Percentiles rank a stretch among this genome's conserved stretches.
phyloP scores from a whole-genome alignment of 176 grass and related monocot species.

The Zoysia japonica region DNA sequence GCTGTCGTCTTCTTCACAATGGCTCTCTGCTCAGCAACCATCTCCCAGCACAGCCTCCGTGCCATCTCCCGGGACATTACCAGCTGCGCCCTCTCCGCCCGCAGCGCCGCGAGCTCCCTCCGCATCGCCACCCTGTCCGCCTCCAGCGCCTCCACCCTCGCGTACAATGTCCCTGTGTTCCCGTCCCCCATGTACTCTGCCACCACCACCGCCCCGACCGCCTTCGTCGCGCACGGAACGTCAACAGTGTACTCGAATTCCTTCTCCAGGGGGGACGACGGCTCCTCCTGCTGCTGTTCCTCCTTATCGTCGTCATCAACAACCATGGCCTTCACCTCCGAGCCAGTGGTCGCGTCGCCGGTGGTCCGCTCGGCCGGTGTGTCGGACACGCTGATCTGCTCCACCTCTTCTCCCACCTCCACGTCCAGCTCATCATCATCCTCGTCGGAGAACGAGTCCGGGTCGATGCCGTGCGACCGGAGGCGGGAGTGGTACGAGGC shows the following conservation, averaged over 20 bases:
- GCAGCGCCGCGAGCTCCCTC: conserved; percentile 59
- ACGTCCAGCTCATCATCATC: conserved; percentile 38
- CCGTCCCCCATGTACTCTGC: conserved; percentile 31
- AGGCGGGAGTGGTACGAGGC: conserved; percentile 60
- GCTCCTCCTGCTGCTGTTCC: background rate
- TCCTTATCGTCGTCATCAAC: background rate
- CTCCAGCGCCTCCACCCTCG: conserved; percentile 76
- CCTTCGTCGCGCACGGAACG: conserved; percentile 45
- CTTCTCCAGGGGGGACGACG: conserved; percentile 25
- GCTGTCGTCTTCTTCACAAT: conserved; percentile 38
- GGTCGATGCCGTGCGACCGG: conserved; percentile 68
- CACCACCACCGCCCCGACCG: conserved; percentile 32
- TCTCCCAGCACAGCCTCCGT: conserved; percentile 61
- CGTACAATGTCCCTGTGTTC: conserved; percentile 43
- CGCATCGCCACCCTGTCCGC: conserved; percentile 57
- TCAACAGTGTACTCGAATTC: conserved; percentile 59
- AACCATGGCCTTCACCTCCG: conserved; percentile 44
- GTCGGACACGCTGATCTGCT: conserved; percentile 29
- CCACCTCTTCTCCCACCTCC: conserved; percentile 9
- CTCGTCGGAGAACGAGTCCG: conserved; percentile 51
- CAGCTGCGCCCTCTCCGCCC: conserved; percentile 69
- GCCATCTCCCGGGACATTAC: conserved; percentile 71
- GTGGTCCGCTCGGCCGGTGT: background rate
- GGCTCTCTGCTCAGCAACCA: conserved; percentile 47
- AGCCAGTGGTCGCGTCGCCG: background rate